A percentile compares a stretch with the other conserved stretches of the same genome.
Evolutionary conservation across 768 basidiomycete genomes (phyloP).

Genomic region (Xerocomellus amylosporus): DNA sequence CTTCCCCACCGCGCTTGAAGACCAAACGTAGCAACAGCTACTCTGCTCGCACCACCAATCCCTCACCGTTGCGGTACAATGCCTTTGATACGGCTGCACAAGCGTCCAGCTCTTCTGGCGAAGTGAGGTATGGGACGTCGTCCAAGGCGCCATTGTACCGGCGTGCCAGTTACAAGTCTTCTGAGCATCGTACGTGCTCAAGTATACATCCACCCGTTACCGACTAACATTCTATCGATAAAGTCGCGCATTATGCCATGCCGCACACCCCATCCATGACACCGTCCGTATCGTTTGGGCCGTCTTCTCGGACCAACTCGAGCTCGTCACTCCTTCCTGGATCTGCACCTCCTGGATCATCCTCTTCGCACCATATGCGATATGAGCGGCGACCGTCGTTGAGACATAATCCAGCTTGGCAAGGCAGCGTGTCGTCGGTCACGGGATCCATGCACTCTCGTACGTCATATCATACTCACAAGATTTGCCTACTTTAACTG

Average conservation of each 20-base stretch:
- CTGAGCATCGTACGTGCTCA: slow-evolving; percentile 44
- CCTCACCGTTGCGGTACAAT: slow-evolving; percentile 42
- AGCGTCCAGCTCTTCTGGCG: slow-evolving; percentile 24
- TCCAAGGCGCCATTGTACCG: slow-evolving; percentile 37
- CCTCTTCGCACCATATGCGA: slow-evolving; percentile 38
- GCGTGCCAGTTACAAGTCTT: slow-evolving; percentile 42
- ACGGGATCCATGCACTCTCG: slow-evolving; percentile 40
- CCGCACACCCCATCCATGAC: slow-evolving; percentile 30
- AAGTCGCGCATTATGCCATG: slow-evolving; percentile 33
- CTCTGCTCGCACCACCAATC: slow-evolving; percentile 35
- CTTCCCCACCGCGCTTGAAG: slow-evolving; percentile 36
- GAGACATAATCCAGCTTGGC: slow-evolving; percentile 48
- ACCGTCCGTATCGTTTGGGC: slow-evolving; percentile 33
- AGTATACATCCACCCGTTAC: background rate
- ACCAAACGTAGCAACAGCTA: slow-evolving; percentile 42
- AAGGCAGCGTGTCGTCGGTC: slow-evolving; percentile 38
- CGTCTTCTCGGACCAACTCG: slow-evolving; percentile 52
- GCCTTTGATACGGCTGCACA: slow-evolving; percentile 33
- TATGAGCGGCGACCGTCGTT: slow-evolving; percentile 46
- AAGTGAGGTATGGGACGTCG: slow-evolving; percentile 33
- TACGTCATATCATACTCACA: slow-evolving; percentile 27
- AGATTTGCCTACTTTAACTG: slow-evolving; percentile 4
- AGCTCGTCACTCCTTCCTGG: slow-evolving; percentile 47
- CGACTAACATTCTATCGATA: background rate
- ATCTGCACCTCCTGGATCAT: slow-evolving; percentile 38